These are phyloP conservation scores for Botrytis porri DNA, from an alignment of 2,329 filamentous ascomycete genomes.

Conservation along the genomic window DNA sequence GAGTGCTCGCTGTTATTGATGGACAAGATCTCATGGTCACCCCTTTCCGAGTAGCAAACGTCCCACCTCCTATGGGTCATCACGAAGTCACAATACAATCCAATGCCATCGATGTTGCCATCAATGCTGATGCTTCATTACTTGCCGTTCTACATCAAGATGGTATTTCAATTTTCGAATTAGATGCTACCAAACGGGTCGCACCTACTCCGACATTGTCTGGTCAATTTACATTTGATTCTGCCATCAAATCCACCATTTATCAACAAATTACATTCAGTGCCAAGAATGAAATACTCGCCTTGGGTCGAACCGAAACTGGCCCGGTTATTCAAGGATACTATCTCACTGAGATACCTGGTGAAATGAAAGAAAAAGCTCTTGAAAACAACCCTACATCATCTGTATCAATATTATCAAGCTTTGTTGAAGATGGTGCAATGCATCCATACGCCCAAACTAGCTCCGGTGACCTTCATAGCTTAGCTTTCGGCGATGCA, in stretches of 20 bases:
- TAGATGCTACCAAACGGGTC: slow-evolving; percentile 59
- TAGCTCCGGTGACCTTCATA: slow-evolving; percentile 33
- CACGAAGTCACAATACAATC: slow-evolving; percentile 64
- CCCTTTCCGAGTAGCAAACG: slow-evolving; percentile 75
- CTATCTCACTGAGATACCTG: slow-evolving; percentile 32
- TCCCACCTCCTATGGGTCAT: slow-evolving; percentile 90
- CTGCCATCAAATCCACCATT: slow-evolving; percentile 26
- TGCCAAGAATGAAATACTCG: slow-evolving; percentile 28
- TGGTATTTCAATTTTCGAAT: slow-evolving; percentile 67
- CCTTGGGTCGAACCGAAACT: slow-evolving; percentile 24
- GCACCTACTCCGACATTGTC: slow-evolving; percentile 45
- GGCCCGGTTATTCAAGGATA: slow-evolving; percentile 29
- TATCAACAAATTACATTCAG: slow-evolving; percentile 36
- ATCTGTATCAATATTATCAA: slow-evolving; percentile 30
- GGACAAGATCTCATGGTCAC: slow-evolving; percentile 78
- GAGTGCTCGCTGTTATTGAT: slow-evolving; percentile 80
- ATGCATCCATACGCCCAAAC: slow-evolving; percentile 34
- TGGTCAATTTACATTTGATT: slow-evolving; percentile 42
- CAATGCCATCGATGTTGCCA: slow-evolving; percentile 70
- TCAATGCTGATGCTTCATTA: slow-evolving; percentile 61
- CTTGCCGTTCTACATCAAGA: slow-evolving; percentile 70
- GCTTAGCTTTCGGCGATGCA: slow-evolving; percentile 31
- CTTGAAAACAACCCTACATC: slow-evolving; percentile 20
- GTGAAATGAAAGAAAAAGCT: slow-evolving; percentile 30
- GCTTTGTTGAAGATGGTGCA: slow-evolving; percentile 28